phyloP scores from a whole-genome alignment of 768 basidiomycete species.

The Pleurotus giganteus region DNA sequence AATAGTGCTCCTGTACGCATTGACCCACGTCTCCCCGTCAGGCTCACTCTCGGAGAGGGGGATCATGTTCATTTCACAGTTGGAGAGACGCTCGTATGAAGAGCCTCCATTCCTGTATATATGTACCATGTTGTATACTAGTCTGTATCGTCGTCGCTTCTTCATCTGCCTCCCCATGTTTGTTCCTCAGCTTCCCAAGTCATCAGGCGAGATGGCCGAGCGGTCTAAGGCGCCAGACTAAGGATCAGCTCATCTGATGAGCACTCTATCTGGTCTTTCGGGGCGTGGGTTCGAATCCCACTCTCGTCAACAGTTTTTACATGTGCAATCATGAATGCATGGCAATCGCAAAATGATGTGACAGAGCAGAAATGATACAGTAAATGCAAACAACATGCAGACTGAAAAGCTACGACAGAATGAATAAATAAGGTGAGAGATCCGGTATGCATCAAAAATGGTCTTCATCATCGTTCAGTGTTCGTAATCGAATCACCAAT shows the following conservation, averaged over 20 bases:
- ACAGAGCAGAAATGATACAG: too few relatives aligned
- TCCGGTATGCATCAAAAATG: not conserved
- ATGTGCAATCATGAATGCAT: too few relatives aligned
- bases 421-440: too few relatives aligned
- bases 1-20: slow-evolving; percentile 80
- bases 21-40: slow-evolving; percentile 76
- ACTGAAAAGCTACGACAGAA: too few relatives aligned
- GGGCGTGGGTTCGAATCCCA: slow-evolving; percentile 63
- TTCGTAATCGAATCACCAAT: slow-evolving; percentile 42
- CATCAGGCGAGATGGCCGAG: slow-evolving; percentile 59
- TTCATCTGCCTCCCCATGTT: not conserved
- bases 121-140: not conserved
- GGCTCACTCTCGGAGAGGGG: slow-evolving; percentile 77
- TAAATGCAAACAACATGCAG: too few relatives aligned
- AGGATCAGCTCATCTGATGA: slow-evolving; percentile 28
- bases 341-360: too few relatives aligned
- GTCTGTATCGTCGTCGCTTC: not conserved
- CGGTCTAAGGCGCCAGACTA: slow-evolving; percentile 75
- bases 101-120: not conserved
- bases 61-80: slow-evolving; percentile 73
- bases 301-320: slow-evolving; percentile 29
- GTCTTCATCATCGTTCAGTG: not conserved
- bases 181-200: not conserved
- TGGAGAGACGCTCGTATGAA: slow-evolving; percentile 40
- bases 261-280: slow-evolving; percentile 25